phyloP scores from a whole-genome alignment of 1,284 basidiomycete genomes.

The Rhizoctonia solani region DNA sequence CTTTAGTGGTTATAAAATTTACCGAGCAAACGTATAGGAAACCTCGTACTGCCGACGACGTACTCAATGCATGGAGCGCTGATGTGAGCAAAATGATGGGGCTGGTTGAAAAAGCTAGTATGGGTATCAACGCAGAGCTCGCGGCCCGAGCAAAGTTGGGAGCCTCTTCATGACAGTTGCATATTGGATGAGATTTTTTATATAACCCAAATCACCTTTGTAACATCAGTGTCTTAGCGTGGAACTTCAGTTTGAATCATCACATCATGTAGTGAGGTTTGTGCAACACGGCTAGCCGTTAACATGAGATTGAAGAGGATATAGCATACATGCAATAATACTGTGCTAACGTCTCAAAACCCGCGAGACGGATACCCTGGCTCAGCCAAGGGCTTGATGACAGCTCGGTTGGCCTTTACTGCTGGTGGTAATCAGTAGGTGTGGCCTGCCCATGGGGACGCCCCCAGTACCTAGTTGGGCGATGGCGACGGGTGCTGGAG shows the following conservation, averaged over 20 bases:
- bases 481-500: background rate
- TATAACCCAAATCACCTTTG: background rate
- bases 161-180: background rate
- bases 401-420: background rate
- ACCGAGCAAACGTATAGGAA: constrained; percentile 42
- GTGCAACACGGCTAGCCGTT: background rate
- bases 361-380: constrained; percentile 8
- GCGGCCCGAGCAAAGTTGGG: constrained; percentile 68
- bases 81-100: constrained; percentile 90
- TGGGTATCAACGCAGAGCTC: constrained; percentile 85
- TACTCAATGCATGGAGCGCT: constrained; percentile 95
- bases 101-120: constrained; percentile 84
- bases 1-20: background rate
- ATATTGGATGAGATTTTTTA: background rate
- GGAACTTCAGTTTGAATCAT: too few species aligned
- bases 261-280: too few species aligned
- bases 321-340: background rate
- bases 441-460: background rate
- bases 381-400: background rate
- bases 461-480: constrained; percentile 14
- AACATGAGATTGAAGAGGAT: background rate
- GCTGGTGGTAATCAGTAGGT: background rate
- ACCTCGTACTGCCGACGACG: constrained; percentile 79
- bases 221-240: too few species aligned
- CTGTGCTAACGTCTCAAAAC: background rate